These are phyloP conservation scores for Barbatosphaeria neglecta DNA, from an alignment of 495 filamentous ascomycete genomes.

Conservation along the genomic window DNA sequence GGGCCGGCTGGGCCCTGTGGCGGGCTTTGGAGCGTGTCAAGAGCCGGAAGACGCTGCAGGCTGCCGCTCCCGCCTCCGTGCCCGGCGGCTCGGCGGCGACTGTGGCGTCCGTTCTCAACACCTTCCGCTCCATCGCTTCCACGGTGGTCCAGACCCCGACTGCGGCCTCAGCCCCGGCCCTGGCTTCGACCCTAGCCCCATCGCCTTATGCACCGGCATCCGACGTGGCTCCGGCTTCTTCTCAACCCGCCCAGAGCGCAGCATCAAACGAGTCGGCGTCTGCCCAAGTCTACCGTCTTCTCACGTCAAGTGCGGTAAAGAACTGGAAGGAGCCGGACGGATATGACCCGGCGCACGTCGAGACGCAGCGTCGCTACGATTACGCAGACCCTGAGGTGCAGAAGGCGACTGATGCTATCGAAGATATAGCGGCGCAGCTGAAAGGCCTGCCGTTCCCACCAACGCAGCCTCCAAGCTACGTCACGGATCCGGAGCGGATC, in stretches of 20 bases:
- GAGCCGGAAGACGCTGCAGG: neutral
- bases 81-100: neutral
- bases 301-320: conserved; percentile 22
- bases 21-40: conserved; percentile 7
- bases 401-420: conserved; percentile 14
- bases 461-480: conserved; percentile 17
- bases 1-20: conserved; percentile 3
- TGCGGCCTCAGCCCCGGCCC: too few relatives aligned
- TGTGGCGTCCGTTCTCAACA: neutral
- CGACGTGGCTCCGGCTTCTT: too few relatives aligned
- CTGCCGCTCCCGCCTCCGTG: neutral
- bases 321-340: conserved; percentile 20
- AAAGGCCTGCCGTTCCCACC: conserved; percentile 18
- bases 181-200: too few relatives aligned
- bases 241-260: conserved; percentile 1
- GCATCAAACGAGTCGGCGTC: conserved; percentile 1
- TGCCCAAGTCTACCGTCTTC: conserved; percentile 11
- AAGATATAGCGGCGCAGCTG: conserved; percentile 15
- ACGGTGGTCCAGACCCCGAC: neutral
- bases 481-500: conserved; percentile 12
- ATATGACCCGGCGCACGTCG: conserved; percentile 13
- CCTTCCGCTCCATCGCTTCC: neutral
- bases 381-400: conserved; percentile 21
- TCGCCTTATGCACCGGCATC: too few relatives aligned
- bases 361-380: conserved; percentile 16